Conservation (phyloP, 1,139 yeast species). For the Chernovozyma sophiae-reginae region DNA sequence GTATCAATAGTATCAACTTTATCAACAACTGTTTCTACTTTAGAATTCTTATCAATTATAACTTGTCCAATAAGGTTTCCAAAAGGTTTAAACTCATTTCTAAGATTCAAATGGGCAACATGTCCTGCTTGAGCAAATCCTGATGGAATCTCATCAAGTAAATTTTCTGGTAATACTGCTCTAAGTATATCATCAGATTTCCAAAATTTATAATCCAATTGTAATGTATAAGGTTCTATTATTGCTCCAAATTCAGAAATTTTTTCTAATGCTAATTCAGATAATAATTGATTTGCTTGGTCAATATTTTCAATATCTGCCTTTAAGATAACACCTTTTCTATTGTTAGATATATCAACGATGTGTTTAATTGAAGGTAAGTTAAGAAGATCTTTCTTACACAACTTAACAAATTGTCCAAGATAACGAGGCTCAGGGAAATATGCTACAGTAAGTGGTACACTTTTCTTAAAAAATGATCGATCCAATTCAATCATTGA, state of each 20-base stretch:
- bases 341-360: slow-evolving; percentile 37
- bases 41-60: slow-evolving; percentile 77
- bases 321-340: slow-evolving; percentile 62
- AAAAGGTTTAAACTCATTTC: slow-evolving; percentile 82
- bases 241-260: slow-evolving; percentile 45
- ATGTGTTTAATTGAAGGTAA: slow-evolving; percentile 66
- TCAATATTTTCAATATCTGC: slow-evolving; percentile 43
- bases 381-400: slow-evolving; percentile 54
- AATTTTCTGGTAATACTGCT: slow-evolving; percentile 70
- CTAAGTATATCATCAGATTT: slow-evolving; percentile 78
- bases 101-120: slow-evolving; percentile 85
- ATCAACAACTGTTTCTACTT: slow-evolving; percentile 88
- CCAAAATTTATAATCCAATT: slow-evolving; percentile 77
- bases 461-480: slow-evolving; percentile 50
- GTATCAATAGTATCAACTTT: slow-evolving; percentile 85
- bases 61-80: slow-evolving; percentile 84
- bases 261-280: slow-evolving; percentile 37
- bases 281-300: slow-evolving; percentile 36
- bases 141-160: slow-evolving; percentile 73
- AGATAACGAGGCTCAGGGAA: slow-evolving; percentile 65
- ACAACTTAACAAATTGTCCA: slow-evolving; percentile 50
- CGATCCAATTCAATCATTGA: slow-evolving; percentile 66
- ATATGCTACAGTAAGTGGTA: slow-evolving; percentile 61
- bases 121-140: slow-evolving; percentile 96
- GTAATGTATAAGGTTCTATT: slow-evolving; percentile 51